These are phyloP conservation scores for Dunaliella primolecta DNA, from an alignment of 139 green algal genomes.

Conservation along the genomic window DNA sequence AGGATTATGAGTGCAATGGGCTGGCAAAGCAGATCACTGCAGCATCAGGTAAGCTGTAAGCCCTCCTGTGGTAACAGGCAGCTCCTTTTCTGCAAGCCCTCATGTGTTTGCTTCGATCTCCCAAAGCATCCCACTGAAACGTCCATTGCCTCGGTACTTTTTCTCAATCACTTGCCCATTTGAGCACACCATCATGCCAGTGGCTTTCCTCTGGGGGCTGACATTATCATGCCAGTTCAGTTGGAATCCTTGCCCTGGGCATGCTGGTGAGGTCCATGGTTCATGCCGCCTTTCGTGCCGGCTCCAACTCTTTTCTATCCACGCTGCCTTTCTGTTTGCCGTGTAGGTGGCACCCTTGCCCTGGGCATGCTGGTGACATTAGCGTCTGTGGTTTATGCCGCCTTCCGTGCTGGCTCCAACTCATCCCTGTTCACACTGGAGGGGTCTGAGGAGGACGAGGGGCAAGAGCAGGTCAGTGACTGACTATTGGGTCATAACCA, in stretches of 20 bases:
- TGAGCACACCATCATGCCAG: too few species aligned
- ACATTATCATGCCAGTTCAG: too few species aligned
- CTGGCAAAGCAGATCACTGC: slow-evolving; percentile 71
- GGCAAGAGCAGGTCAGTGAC: not conserved
- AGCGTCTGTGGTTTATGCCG: slow-evolving; percentile 87
- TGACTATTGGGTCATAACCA: not conserved
- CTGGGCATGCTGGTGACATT: slow-evolving; percentile 83
- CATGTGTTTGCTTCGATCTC: not conserved
- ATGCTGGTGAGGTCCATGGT: slow-evolving; percentile 87
- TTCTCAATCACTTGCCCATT: too few species aligned
- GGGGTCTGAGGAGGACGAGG: slow-evolving; percentile 23
- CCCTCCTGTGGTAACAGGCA: not conserved
- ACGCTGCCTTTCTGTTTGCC: too few species aligned
- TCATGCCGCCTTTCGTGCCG: slow-evolving; percentile 90
- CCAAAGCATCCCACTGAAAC: too few species aligned
- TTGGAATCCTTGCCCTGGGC: slow-evolving; percentile 71
- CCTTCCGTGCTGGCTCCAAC: slow-evolving; percentile 87
- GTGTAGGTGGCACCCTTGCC: slow-evolving; percentile 72
- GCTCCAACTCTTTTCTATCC: too few species aligned
- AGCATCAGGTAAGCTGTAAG: slow-evolving; percentile 41
- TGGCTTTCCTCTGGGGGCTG: too few species aligned
- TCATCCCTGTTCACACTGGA: slow-evolving; percentile 64
- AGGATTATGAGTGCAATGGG: slow-evolving; percentile 91
- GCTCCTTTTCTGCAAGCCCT: not conserved
- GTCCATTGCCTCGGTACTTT: too few species aligned